Conservation (phyloP, 306 rosid species). For the Inga oerstediana region DNA sequence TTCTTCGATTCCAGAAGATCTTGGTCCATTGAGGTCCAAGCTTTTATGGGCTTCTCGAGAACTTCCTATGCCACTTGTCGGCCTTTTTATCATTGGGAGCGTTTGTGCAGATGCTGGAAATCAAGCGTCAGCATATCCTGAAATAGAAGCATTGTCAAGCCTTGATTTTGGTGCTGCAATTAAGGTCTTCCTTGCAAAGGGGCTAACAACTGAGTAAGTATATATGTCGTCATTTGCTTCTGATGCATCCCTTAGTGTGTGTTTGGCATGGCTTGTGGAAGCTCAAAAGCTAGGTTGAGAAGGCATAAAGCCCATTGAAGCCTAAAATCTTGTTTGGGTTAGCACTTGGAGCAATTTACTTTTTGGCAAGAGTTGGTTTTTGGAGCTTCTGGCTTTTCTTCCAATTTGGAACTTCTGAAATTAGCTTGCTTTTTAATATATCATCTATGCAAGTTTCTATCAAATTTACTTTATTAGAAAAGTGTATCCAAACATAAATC, state of each 20-base stretch:
- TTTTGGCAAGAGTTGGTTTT: no score
- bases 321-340: neutral
- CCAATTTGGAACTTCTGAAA: no score
- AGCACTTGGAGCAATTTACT: no score
- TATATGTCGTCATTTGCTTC: conserved; percentile 1
- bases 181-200: conserved; percentile 90
- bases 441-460: no score
- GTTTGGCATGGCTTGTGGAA: neutral
- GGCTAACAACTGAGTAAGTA: conserved; percentile 79
- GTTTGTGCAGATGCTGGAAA: conserved; percentile 75
- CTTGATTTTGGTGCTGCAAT: conserved; percentile 92
- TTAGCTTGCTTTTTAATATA: no score
- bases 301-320: neutral
- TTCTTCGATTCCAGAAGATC: conserved; percentile 68
- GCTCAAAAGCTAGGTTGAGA: neutral
- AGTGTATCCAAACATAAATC: no score
- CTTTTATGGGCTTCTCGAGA: conserved; percentile 94
- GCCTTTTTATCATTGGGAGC: conserved; percentile 77
- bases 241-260: neutral
- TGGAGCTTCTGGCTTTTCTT: no score
- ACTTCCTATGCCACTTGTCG: conserved; percentile 97
- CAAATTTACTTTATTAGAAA: no score
- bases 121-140: conserved; percentile 79
- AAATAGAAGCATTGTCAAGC: conserved; percentile 88
- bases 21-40: conserved; percentile 86